phyloP scores from a whole-genome alignment of 805 yeast genomes.

The Trichomonascus vanleenenianus region DNA sequence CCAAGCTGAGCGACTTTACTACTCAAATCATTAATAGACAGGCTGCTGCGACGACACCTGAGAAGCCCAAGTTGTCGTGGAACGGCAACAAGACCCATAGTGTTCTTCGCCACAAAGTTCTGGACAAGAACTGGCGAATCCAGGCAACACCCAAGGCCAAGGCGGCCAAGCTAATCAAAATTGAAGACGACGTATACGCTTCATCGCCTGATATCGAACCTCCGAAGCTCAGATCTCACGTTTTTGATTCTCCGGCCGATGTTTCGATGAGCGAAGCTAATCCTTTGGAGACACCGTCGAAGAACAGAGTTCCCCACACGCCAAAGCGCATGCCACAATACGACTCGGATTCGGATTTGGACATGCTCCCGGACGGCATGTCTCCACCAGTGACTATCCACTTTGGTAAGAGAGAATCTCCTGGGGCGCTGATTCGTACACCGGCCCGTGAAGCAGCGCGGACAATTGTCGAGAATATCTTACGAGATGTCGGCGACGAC shows the following conservation, averaged over 20 bases:
- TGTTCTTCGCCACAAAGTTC: conserved; percentile 26
- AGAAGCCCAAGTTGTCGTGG: background rate
- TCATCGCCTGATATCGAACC: conserved; percentile 3
- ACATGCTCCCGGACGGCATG: conserved; percentile 17
- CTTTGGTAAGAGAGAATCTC: conserved; percentile 5
- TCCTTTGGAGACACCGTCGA: conserved; percentile 3
- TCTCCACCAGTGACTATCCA: conserved; percentile 22
- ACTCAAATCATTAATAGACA: background rate
- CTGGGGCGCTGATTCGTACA: conserved; percentile 10
- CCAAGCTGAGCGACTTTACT: background rate
- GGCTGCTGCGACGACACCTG: background rate
- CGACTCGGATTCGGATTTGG: conserved; percentile 14
- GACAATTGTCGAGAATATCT: conserved; percentile 17
- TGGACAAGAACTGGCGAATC: conserved; percentile 29
- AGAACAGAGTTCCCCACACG: background rate
- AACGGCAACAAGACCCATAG: conserved; percentile 1
- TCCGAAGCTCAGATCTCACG: conserved; percentile 4
- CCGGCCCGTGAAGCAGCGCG: conserved; percentile 20
- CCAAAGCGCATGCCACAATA: background rate
- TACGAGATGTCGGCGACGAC: conserved; percentile 11
- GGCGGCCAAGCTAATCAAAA: background rate
- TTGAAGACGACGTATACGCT: background rate
- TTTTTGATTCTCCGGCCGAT: conserved; percentile 5
- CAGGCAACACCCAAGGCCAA: conserved; percentile 26
- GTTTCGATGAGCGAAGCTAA: conserved; percentile 1